Base-by-base conservation (phyloP, 1,139 yeast genomes). In the Sugiyamaella sp. region DNA sequence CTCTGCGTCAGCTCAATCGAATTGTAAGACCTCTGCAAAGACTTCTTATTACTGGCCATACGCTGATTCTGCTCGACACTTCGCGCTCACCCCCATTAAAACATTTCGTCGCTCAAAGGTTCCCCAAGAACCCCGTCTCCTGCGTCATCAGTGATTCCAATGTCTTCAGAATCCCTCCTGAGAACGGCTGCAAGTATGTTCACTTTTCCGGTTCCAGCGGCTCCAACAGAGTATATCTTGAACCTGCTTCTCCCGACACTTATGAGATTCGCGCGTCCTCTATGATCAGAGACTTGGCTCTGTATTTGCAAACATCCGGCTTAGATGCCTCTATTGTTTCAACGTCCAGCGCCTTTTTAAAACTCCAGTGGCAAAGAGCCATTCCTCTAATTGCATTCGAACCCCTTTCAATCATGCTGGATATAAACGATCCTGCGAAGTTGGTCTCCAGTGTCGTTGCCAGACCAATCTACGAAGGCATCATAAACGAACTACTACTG, bases 291-390 rank as follows among this genome's bases (percentile, higher is more conserved):
- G 54, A 54, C 41, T 24, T 56, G 12, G 53, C 51, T 4, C 43
- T 56, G 16, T 50, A 44, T 22, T 50, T 60, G 21, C 63, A 62
- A 33, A 46, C 62, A 1, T 59, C 61, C 5, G 65, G 64, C 6
- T 43, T 61, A 14, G 63, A 59, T 49, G 60, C 60, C 14, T 17
- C 53, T 44, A 40, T 59, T 57, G 47, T 63, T 3, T 53, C 60
- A 19, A 40, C 59, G 20, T 59, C 46, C 39, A 51, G 58, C n/a
- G 58, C 85, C 60, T 86, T 85, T 64, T 74, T 82, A 70, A 81
- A 84, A 9, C 83, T 81, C 62, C 96, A 89, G 70, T 89, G 97
- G 97, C 84, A 85, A 65, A 76, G 87, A 55, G 91, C 95, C 0
- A 77, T 89, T 56, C 89, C 96, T 3, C 78, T 84, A 57, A 80